Conservation (phyloP, 2,329 filamentous ascomycete species). For the Sphaerulina vaccinii region DNA sequence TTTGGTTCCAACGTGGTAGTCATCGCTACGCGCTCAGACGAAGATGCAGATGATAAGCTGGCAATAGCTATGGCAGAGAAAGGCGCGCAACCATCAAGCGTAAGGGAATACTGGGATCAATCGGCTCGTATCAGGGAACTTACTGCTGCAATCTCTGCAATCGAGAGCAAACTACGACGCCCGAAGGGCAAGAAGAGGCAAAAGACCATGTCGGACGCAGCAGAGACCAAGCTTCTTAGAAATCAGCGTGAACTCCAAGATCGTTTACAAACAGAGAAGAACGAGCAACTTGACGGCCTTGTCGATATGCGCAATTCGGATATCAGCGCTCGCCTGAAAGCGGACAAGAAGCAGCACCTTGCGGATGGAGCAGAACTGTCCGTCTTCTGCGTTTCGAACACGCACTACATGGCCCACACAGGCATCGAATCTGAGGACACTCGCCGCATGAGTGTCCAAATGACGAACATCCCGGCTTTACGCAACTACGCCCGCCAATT, state of each 20-base stretch:
- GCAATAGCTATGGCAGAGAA: slow-evolving; percentile 13
- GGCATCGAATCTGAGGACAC: neutral
- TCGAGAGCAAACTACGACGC: slow-evolving; percentile 4
- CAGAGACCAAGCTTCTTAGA: neutral
- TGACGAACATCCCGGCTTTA: slow-evolving; percentile 27
- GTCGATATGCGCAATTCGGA: slow-evolving; percentile 25
- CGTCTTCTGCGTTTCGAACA: slow-evolving; percentile 28
- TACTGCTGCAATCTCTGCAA: neutral
- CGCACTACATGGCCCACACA: slow-evolving; percentile 28
- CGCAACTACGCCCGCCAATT: slow-evolving; percentile 21
- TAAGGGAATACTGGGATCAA: slow-evolving; percentile 7
- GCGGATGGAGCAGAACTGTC: slow-evolving; percentile 6
- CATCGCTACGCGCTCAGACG: slow-evolving; percentile 28
- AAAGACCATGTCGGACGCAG: slow-evolving; percentile 1
- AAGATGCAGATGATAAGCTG: slow-evolving; percentile 17
- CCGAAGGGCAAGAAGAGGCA: slow-evolving; percentile 11
- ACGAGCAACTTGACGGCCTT: slow-evolving; percentile 12
- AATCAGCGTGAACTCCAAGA: slow-evolving; percentile 1
- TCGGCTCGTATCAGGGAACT: slow-evolving; percentile 7
- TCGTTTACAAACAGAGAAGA: slow-evolving; percentile 33
- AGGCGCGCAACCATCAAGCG: neutral
- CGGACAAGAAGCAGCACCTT: slow-evolving; percentile 17
- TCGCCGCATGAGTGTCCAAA: slow-evolving; percentile 9
- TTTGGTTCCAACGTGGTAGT: slow-evolving; percentile 25
- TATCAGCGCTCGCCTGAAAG: slow-evolving; percentile 12